phyloP scores from a whole-genome alignment of 139 green algal species.

The Volvox reticuliferus region DNA sequence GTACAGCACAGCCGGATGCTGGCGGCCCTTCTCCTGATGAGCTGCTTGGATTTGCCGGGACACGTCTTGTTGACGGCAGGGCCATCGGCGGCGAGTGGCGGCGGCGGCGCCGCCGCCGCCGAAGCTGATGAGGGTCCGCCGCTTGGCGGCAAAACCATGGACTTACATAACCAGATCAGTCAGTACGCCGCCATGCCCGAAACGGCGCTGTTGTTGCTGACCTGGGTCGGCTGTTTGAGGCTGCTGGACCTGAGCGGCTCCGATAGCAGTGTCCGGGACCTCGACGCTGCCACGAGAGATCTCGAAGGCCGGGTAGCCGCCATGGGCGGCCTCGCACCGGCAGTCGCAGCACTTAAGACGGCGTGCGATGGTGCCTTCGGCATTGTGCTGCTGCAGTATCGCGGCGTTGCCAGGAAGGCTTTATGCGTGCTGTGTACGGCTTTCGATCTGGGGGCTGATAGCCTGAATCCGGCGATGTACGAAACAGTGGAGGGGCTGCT shows the following conservation, averaged over 20 bases:
- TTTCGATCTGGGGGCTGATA: constrained; percentile 62
- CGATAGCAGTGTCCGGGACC: constrained; percentile 6
- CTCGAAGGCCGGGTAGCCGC: constrained; percentile 20
- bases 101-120: background rate
- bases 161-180: constrained; percentile 54
- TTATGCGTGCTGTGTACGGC: constrained; percentile 60
- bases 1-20: constrained; percentile 26
- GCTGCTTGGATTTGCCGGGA: constrained; percentile 61
- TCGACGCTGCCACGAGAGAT: constrained; percentile 27
- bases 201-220: constrained; percentile 51
- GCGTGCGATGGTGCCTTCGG: constrained; percentile 29
- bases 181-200: constrained; percentile 31
- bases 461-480: constrained; percentile 45
- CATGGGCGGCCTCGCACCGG: background rate
- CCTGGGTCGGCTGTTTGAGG: constrained; percentile 50
- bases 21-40: constrained; percentile 60
- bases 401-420: constrained; percentile 43
- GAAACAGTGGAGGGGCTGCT: constrained; percentile 50
- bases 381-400: constrained; percentile 43
- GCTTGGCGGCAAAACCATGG: constrained; percentile 54
- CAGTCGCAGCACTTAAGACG: background rate
- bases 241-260: background rate
- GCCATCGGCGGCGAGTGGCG: background rate
- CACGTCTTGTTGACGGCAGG: constrained; percentile 29
- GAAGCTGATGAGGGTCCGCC: constrained; percentile 18